Base-by-base conservation (phyloP, 129 eudicot genomes). In the Sambucus nigra region DNA sequence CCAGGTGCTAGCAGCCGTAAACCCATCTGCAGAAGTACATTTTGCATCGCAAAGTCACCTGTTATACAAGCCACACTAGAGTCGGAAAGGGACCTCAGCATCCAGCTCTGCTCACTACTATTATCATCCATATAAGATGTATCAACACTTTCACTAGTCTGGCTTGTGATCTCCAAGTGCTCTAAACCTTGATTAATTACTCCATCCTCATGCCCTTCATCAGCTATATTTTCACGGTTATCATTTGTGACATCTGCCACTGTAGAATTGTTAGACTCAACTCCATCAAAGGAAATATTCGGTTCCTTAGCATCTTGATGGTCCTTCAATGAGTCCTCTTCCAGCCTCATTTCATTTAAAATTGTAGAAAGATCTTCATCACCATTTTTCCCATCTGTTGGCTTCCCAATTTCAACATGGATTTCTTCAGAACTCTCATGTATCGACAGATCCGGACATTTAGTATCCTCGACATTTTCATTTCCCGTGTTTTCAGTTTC, bases 101-200 rank as follows among this genome's bases (percentile, higher is more conserved):
- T 79, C 95, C 99, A 91, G 70, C 95, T 91, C 70, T 91, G 95
- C 63, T 91, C 99, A 32, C 99, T 91, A 22, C 94, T 87, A 17
- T 59, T 57, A 61, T 91, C 95, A 71, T 86, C 95, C 10, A 19
- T 60, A 49, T 52, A 63, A 16, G 80, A 74, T 29, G 74, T 51
- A 70, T 67, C 78, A 44, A 48, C 71, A 53, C 80, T 72, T 66
- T 80, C 95, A 72, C 47, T 62, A 0, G 69, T 69, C 66, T 63
- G 81, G 64, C 89, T 77, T 3, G 38, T 41, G 15, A 42, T 51
- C 51, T 84, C 94, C 48, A 46, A 26, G 33, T 62, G 28, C 18
- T 71, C 87, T 22, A 47, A 35, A 28, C 44, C 78, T 50, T 67
- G 66, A 51, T 51, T 51, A 59, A 28, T 47, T 28, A 42, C 38